Evolutionary conservation across 176 grass and related monocot species (phyloP).

Genomic region (Lolium rigidum): DNA sequence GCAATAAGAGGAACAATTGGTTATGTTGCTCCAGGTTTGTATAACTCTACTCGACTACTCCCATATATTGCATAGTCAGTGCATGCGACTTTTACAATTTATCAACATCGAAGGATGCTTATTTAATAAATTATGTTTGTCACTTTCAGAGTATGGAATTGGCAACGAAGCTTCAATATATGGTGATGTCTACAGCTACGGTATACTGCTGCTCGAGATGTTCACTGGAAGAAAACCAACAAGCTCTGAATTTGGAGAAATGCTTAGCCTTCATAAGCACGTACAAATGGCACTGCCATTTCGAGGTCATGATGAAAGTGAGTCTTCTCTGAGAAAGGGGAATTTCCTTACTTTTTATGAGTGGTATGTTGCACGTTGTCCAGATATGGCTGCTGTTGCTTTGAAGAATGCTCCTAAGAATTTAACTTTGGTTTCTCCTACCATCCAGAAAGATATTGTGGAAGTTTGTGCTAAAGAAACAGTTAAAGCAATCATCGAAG

Average conservation of each 20-base stretch:
- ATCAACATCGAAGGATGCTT: neutral
- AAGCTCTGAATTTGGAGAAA: slow-evolving; percentile 12
- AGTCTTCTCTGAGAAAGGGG: no score
- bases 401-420: no score
- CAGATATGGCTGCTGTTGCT: no score
- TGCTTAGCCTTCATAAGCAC: slow-evolving; percentile 21
- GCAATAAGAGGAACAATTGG: slow-evolving; percentile 28
- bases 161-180: slow-evolving; percentile 19
- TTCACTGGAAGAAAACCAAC: neutral
- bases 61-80: neutral
- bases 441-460: no score
- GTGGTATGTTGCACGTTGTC: no score
- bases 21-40: slow-evolving; percentile 25
- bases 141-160: slow-evolving; percentile 26
- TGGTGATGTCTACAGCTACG: no score
- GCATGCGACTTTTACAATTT: neutral
- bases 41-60: neutral
- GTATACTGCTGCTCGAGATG: no score
- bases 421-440: no score
- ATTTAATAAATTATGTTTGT: neutral
- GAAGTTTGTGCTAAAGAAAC: no score
- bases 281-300: slow-evolving; percentile 39
- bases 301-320: no score
- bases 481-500: no score
- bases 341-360: no score